These are phyloP conservation scores for Collybia sordida DNA, from an alignment of 768 basidiomycete species.

Conservation along the genomic window DNA sequence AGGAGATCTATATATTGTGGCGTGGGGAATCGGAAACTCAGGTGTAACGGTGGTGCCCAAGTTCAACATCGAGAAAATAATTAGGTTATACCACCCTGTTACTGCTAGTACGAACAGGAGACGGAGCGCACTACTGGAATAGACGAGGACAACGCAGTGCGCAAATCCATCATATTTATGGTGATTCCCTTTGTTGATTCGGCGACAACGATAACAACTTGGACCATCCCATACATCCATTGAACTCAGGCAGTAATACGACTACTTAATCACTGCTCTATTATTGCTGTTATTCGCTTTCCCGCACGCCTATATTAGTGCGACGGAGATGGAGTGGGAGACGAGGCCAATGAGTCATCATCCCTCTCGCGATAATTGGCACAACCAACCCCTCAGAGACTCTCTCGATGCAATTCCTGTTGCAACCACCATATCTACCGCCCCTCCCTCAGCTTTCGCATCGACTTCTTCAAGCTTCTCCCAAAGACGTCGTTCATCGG, in stretches of 20 bases:
- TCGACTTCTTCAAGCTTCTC: constrained; percentile 29
- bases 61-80: not conserved
- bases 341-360: constrained; percentile 28
- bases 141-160: constrained; percentile 4
- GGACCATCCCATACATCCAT: not conserved
- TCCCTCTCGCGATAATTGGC: constrained; percentile 30
- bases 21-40: constrained; percentile 8
- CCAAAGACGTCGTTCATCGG: constrained; percentile 70
- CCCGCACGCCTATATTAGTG: too few species aligned
- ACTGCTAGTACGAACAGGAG: not conserved
- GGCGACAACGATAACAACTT: constrained; percentile 9
- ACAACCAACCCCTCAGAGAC: constrained; percentile 24
- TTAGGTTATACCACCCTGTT: too few species aligned
- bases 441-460: constrained; percentile 25
- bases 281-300: not conserved
- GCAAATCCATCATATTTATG: constrained; percentile 12
- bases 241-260: not conserved
- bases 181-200: constrained; percentile 21
- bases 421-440: constrained; percentile 30
- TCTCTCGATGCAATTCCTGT: constrained; percentile 24
- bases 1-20: constrained; percentile 7
- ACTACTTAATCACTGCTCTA: not conserved
- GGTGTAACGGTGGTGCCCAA: constrained; percentile 3
- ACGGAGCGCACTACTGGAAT: not conserved
- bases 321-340: constrained; percentile 42